A percentile compares a stretch with the other conserved stretches of the same genome.
These are phyloP conservation scores for Talaromyces sp. DNA, from an alignment of 2,329 filamentous ascomycete genomes.

Conservation along the genomic window DNA sequence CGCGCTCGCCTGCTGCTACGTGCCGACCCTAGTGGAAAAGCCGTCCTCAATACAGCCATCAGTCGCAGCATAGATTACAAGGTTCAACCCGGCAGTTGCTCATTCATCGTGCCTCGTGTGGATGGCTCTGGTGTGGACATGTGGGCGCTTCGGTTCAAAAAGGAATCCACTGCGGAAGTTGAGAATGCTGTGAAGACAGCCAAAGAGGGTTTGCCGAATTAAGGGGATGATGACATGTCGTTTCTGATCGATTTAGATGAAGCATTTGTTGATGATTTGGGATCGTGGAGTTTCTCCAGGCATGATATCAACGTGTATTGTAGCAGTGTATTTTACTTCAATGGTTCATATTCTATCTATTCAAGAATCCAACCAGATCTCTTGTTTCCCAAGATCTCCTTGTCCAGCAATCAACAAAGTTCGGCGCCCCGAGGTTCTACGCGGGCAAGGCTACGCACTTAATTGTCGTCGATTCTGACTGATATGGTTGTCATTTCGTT, in stretches of 20 bases:
- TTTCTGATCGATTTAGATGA: not conserved
- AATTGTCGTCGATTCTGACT: not conserved
- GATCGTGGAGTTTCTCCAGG: not conserved
- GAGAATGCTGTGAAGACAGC: slow-evolving; percentile 12
- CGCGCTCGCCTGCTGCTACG: slow-evolving; percentile 65
- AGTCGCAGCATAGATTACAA: slow-evolving; percentile 60
- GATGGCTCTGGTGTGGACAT: slow-evolving; percentile 56
- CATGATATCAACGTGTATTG: not conserved
- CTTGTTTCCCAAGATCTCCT: no score
- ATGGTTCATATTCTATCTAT: not conserved
- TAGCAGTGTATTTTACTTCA: not conserved
- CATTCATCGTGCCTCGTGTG: slow-evolving; percentile 48
- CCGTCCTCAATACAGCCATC: slow-evolving; percentile 66
- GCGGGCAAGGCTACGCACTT: no score
- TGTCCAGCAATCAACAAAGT: no score
- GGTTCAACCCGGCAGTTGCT: slow-evolving; percentile 44
- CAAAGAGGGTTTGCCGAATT: slow-evolving; percentile 6
- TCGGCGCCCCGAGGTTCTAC: no score
- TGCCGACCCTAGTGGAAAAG: slow-evolving; percentile 67
- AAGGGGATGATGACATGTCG: not conserved
- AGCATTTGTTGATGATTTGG: not conserved
- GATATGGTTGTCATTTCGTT: not conserved
- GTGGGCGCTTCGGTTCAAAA: slow-evolving; percentile 67
- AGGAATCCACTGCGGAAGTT: slow-evolving; percentile 44
- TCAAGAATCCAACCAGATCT: no score